Percentiles rank a stretch among this genome's conserved stretches.
These are phyloP conservation scores for Phytophthora aleatoria DNA, from an alignment of 352 stramenopile genomes.

Conservation along the genomic window DNA sequence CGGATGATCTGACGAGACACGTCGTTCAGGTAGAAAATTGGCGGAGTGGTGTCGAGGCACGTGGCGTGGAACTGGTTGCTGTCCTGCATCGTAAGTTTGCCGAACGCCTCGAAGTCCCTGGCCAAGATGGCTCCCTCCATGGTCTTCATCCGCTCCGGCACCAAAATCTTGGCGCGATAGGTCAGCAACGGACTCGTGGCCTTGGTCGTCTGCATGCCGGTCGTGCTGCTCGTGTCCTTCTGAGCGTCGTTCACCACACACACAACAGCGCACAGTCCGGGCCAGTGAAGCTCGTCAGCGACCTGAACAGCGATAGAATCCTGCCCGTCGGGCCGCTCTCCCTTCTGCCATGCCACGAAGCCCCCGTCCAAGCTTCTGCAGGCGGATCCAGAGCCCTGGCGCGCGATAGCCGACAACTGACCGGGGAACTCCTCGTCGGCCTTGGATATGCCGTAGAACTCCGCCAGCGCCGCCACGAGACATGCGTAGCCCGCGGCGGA, in stretches of 20 bases:
- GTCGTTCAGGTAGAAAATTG: conserved; percentile 99
- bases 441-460: conserved; percentile 90
- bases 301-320: conserved; percentile 77
- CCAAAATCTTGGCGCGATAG: conserved; percentile 86
- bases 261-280: conserved; percentile 94
- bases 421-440: conserved; percentile 89
- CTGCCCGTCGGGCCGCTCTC: conserved; percentile 62
- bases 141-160: conserved; percentile 81
- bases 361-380: conserved; percentile 96
- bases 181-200: conserved; percentile 92
- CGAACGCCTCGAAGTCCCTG: conserved; percentile 96
- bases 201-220: conserved; percentile 95
- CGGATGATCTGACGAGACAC: conserved; percentile 77
- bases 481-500: conserved; percentile 97
- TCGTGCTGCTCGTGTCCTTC: conserved; percentile 97
- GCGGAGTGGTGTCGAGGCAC: conserved; percentile 97
- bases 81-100: conserved; percentile 97
- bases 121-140: conserved; percentile 91
- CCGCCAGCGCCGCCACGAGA: conserved; percentile 89
- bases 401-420: conserved; percentile 92
- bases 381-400: conserved; percentile 95
- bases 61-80: conserved; percentile 98
- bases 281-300: conserved; percentile 92
- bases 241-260: conserved; percentile 96
- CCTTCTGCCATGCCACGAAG: conserved; percentile 97